Evolutionary conservation across 78 protist species (phyloP).

Genomic region (Planoprotostelium fungivorum): DNA sequence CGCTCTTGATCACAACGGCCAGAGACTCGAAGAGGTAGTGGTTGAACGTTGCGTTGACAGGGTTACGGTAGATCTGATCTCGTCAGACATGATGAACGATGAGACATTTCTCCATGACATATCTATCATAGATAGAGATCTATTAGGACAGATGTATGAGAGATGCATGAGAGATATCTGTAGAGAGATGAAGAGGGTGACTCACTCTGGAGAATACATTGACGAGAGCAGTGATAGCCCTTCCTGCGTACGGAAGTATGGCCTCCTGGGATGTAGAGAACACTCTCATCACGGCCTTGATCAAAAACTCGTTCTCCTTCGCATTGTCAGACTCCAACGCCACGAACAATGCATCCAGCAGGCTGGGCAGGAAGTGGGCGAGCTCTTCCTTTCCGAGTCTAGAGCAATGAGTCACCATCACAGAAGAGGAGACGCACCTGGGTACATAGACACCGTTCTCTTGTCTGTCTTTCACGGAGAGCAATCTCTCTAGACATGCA

Average conservation of each 20-base stretch:
- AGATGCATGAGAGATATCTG: too few species aligned
- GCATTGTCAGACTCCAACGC: slow-evolving; percentile 21
- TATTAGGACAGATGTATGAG: too few species aligned
- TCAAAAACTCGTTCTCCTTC: slow-evolving; percentile 69
- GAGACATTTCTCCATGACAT: slow-evolving; percentile 20
- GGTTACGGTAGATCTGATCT: slow-evolving; percentile 52
- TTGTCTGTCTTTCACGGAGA: slow-evolving; percentile 45
- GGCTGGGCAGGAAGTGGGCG: slow-evolving; percentile 3
- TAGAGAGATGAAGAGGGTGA: slow-evolving; percentile 8
- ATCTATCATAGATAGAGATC: too few species aligned
- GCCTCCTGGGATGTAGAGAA: background rate
- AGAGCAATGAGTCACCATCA: background rate
- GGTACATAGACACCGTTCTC: slow-evolving; percentile 12
- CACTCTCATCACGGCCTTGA: slow-evolving; percentile 53
- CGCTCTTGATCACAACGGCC: slow-evolving; percentile 60
- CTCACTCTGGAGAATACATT: slow-evolving; percentile 14
- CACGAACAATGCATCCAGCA: slow-evolving; percentile 58
- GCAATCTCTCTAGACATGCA: slow-evolving; percentile 66
- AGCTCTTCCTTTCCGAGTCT: background rate
- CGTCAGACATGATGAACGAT: slow-evolving; percentile 36
- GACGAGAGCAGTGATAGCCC: slow-evolving; percentile 26
- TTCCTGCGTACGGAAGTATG: background rate
- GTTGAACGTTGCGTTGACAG: slow-evolving; percentile 85
- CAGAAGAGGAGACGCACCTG: slow-evolving; percentile 1
- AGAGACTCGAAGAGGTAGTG: slow-evolving; percentile 91